Base-by-base conservation (phyloP, 1,284 basidiomycete genomes). In the Naganishia cerealis region DNA sequence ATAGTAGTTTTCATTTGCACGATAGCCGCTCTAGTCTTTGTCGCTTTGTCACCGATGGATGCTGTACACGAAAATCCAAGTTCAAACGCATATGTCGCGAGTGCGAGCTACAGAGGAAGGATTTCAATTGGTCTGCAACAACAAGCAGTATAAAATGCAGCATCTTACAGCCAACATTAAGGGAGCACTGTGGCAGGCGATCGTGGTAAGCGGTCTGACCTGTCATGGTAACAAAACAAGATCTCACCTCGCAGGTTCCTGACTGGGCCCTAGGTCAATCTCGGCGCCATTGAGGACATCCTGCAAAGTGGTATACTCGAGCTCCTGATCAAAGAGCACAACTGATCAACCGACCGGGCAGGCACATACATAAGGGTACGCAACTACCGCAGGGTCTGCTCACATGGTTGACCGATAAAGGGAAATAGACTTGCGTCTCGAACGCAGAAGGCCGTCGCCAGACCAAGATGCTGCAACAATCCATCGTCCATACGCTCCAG, bases 401-500 rank as follows among this genome's bases (percentile, higher is more conserved):
- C 21, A 63, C 61, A 50, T 63, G 38, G 38, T 33, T 53, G 21
- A 63, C 36, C 24, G 40, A 50, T 6, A 63, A 16, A 2, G 61
- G 48, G n/a, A 63, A 63, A 9, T 53, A 38, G 9, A 21, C 18
- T 24, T 63, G 61, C 53, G 29, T 40, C 12, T 63, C 61, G 42
- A 54, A 63, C 50, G 61, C 50, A 21, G 61, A 53, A 13, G 53
- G 50, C 16, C 61, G 50, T 29, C 40, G 36, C 61, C 61, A 63
- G 12, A 53, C 61, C 36, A 63, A 29, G 29, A 63, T 63, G 21
- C 38, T 29, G 24, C 50, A 63, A 40, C 61, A 63, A 29, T 63
- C 50, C 61, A 63, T 42, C 8, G 48, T 54, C 61, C 61, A 63
- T n/a, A 63, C 33, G 50, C 50, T 54, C 61, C 61, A 63, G 26